Conservation (phyloP, 2,329 filamentous ascomycete genomes). For the Pseudogymnoascus sp. region DNA sequence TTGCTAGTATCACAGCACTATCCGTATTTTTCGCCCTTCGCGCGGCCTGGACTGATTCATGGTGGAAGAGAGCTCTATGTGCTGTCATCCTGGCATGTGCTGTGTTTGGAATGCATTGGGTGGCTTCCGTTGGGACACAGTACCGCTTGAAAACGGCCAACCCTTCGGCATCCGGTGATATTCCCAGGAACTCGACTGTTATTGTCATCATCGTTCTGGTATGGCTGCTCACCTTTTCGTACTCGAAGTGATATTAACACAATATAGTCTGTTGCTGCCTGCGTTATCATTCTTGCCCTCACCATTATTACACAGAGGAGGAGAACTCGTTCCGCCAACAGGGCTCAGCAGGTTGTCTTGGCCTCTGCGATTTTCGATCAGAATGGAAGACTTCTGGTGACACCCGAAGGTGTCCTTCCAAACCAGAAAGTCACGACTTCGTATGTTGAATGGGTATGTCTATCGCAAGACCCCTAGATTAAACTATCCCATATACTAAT, state of each 20-base stretch:
- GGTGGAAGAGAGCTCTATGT: constrained; percentile 66
- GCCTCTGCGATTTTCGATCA: constrained; percentile 60
- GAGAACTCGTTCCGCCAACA: constrained; percentile 23
- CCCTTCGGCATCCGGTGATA: constrained; percentile 31
- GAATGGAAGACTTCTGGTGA: constrained; percentile 60
- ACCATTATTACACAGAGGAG: constrained; percentile 41
- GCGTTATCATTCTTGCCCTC: constrained; percentile 49
- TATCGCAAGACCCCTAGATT: background rate
- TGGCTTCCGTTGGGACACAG: constrained; percentile 61
- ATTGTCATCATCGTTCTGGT: constrained; percentile 47
- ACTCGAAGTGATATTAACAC: constrained; percentile 11
- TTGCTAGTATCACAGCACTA: constrained; percentile 63
- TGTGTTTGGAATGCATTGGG: constrained; percentile 85
- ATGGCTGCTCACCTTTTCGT: constrained; percentile 26
- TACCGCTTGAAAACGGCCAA: constrained; percentile 52
- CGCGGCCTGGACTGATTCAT: constrained; percentile 68
- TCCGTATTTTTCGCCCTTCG: constrained; percentile 71
- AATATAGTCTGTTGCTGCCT: constrained; percentile 53
- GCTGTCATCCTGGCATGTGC: constrained; percentile 63
- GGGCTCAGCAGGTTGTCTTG: constrained; percentile 47
- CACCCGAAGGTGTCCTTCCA: constrained; percentile 61
- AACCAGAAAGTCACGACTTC: constrained; percentile 72
- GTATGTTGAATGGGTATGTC: constrained; percentile 56
- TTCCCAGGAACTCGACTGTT: constrained; percentile 42
- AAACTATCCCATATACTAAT: constrained; percentile 17